Conservation (phyloP, 441 rosid species). For the Bocquillonia castaneifolia region DNA sequence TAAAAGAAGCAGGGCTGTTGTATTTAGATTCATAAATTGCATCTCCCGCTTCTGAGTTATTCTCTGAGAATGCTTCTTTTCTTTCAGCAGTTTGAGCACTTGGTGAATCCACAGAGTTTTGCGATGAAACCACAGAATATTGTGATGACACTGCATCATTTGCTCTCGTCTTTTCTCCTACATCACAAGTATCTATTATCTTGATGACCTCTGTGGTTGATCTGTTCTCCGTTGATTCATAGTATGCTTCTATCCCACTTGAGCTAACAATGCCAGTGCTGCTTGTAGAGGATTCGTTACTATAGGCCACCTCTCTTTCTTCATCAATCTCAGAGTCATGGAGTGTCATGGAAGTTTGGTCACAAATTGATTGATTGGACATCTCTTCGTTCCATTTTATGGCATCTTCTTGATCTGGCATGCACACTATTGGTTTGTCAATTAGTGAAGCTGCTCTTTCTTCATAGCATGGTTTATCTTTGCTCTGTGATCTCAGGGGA, state of each 20-base stretch:
- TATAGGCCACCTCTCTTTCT: conserved; percentile 49
- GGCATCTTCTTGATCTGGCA: conserved; percentile 45
- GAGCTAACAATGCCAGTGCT: conserved; percentile 35
- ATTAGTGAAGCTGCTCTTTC: conserved; percentile 32
- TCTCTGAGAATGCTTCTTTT: conserved; percentile 45
- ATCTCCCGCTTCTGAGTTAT: conserved; percentile 42
- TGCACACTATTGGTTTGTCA: conserved; percentile 37
- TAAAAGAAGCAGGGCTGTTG: conserved; percentile 33
- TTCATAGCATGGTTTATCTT: conserved; percentile 24
- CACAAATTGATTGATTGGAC: conserved; percentile 34
- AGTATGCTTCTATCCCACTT: conserved; percentile 27
- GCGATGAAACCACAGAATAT: conserved; percentile 57
- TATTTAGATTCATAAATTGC: conserved; percentile 23
- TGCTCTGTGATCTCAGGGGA: conserved; percentile 46
- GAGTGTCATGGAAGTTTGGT: conserved; percentile 41
- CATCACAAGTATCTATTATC: conserved; percentile 19
- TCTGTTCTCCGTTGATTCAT: conserved; percentile 28
- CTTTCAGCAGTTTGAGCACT: conserved; percentile 43
- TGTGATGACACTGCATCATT: conserved; percentile 40
- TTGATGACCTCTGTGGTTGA: conserved; percentile 31
- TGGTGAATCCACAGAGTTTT: conserved; percentile 37
- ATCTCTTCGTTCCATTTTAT: conserved; percentile 36
- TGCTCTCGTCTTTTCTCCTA: conserved; percentile 24
- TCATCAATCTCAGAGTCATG: conserved; percentile 35
- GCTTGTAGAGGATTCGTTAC: conserved; percentile 41